phyloP scores from a whole-genome alignment of 441 rosid species.

The Populus hybrid region DNA sequence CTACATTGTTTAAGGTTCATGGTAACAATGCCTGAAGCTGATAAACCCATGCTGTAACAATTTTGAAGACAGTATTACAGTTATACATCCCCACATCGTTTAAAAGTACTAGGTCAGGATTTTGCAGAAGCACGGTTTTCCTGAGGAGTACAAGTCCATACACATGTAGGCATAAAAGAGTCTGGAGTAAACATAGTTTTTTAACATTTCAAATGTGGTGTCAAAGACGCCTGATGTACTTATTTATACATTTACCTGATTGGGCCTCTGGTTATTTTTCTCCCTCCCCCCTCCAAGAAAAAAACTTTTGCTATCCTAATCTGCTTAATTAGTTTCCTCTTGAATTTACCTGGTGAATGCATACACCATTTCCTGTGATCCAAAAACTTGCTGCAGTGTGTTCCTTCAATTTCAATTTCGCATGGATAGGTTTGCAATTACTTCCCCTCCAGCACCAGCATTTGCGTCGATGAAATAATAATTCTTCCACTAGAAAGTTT shows the following conservation, averaged over 20 bases:
- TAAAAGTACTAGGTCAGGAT: neutral
- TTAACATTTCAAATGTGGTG: neutral
- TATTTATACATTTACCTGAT: no score
- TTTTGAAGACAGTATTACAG: neutral
- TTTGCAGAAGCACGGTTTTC: neutral
- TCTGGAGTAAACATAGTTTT: no score
- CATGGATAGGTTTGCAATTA: neutral
- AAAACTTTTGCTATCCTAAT: no score
- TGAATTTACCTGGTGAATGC: neutral
- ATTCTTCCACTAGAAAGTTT: neutral
- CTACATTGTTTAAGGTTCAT: neutral
- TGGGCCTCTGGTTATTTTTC: no score
- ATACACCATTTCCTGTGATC: neutral
- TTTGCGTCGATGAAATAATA: neutral
- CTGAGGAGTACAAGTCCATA: neutral
- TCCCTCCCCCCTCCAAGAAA: no score
- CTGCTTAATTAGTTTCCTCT: no score
- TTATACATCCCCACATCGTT: neutral
- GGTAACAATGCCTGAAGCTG: neutral
- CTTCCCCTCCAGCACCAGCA: no score
- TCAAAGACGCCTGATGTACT: neutral
- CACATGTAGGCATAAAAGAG: neutral
- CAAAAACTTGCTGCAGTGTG: neutral
- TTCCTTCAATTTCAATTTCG: neutral
- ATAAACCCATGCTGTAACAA: neutral